Evolutionary conservation across 495 filamentous ascomycete species (phyloP).

Genomic region (Daldinia loculata): DNA sequence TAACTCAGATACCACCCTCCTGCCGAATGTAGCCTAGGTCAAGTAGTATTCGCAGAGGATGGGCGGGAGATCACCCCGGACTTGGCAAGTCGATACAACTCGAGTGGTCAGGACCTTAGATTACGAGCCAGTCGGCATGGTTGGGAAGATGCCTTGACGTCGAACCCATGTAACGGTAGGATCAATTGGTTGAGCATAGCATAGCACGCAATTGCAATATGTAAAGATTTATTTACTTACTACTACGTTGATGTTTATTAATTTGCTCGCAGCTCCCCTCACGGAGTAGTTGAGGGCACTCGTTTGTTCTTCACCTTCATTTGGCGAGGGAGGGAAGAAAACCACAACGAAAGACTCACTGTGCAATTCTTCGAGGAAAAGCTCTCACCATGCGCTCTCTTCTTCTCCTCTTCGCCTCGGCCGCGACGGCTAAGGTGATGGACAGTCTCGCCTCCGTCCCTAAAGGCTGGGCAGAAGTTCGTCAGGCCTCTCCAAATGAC

Average conservation of each 20-base stretch:
- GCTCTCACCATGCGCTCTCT: slow-evolving; percentile 42
- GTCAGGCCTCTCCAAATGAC: slow-evolving; percentile 43
- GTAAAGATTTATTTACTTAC: slow-evolving; percentile 28
- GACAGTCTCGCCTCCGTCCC: slow-evolving; percentile 56
- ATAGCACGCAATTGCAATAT: slow-evolving; percentile 39
- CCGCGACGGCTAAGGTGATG: slow-evolving; percentile 59
- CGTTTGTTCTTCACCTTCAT: slow-evolving; percentile 28
- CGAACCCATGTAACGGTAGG: slow-evolving; percentile 26
- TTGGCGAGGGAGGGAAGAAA: slow-evolving; percentile 19
- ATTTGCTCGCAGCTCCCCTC: slow-evolving; percentile 27
- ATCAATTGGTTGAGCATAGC: slow-evolving; percentile 16
- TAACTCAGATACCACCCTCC: slow-evolving; percentile 35
- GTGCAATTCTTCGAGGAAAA: slow-evolving; percentile 10
- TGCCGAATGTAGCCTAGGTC: slow-evolving; percentile 30
- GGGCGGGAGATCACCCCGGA: slow-evolving; percentile 44
- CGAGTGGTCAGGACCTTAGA: slow-evolving; percentile 30
- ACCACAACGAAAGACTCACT: neutral
- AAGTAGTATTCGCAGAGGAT: slow-evolving; percentile 37
- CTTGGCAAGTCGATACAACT: slow-evolving; percentile 37
- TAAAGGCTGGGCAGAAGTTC: slow-evolving; percentile 54
- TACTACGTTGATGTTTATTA: slow-evolving; percentile 32
- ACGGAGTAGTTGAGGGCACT: slow-evolving; percentile 7
- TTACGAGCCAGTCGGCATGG: slow-evolving; percentile 24
- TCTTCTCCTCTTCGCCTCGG: slow-evolving; percentile 47
- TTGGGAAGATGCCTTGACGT: slow-evolving; percentile 19